Base-by-base conservation (phyloP, 805 yeast species). In the Candida orba region DNA sequence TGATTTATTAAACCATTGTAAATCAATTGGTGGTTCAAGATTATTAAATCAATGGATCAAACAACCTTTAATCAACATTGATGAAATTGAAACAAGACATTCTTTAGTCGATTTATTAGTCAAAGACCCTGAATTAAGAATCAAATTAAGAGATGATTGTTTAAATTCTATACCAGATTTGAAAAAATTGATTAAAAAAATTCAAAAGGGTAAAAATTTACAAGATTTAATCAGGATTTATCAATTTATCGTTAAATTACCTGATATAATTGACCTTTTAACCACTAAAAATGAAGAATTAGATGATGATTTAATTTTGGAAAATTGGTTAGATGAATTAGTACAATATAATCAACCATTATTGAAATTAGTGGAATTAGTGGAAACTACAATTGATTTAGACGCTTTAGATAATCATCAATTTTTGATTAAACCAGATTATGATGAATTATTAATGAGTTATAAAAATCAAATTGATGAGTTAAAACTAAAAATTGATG, bases 31-130 rank as follows among this genome's bases (percentile, higher is more conserved):
- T n/a, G 99, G 99, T 8, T 69, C 91, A 2, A 73, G 98, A 50
- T 65, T 90, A 40, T 72, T 93, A 23, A 81, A 93, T 14, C 96
- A 88, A 57, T 93, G 99, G 99, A 71, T 93, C 48, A 93, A 91
- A 58, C 99, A 93, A 63, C 99, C 99, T 1, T 71, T 93, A 39
- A 81, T 95, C 42, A 78, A 79, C 51, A 57, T 73, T 10, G 57
- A 53, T 0, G 78, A 71, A 40, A 89, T 93, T 34, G 61, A 66
- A 34, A 70, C 78, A 36, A 73, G 99, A 40, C 96, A 86, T 51
- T 61, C 67, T 8, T 66, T 93, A 40, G 95, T 91, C n/a, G 83
- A 78, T 24, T 72, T 75, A 46, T 65, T 93, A 50, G 69, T 85
- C n/a, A 75, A 81, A 29, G 85, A 89, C 52, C 64, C 87, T 6